Conservation (phyloP, 2,329 filamentous ascomycete species). For the Coniochaeta sp. region DNA sequence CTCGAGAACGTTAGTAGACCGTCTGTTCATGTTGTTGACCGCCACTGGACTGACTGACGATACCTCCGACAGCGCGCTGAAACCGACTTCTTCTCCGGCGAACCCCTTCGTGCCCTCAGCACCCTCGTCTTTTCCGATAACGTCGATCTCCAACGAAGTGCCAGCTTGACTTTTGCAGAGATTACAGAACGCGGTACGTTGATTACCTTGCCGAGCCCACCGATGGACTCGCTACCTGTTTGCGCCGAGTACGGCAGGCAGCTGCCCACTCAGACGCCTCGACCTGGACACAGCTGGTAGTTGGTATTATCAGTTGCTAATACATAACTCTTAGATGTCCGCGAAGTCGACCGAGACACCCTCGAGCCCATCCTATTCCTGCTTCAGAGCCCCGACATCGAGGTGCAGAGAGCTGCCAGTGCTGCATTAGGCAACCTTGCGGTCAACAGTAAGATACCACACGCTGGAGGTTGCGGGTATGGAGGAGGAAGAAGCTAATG, state of each 20-base stretch:
- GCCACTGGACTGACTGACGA: conserved; percentile 42
- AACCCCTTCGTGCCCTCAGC: conserved; percentile 86
- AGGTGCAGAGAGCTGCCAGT: conserved; percentile 93
- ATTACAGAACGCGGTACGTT: conserved; percentile 91
- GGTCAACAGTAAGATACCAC: conserved; percentile 72
- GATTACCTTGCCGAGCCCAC: not conserved
- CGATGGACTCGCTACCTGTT: not conserved
- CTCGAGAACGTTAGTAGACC: conserved; percentile 75
- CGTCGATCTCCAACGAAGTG: conserved; percentile 93
- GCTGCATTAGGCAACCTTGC: conserved; percentile 93
- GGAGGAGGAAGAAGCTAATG: conserved; percentile 31
- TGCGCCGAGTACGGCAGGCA: not conserved
- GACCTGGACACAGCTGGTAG: not conserved
- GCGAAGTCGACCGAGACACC: conserved; percentile 90
- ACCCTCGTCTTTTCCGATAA: conserved; percentile 98
- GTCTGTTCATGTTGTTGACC: conserved; percentile 7
- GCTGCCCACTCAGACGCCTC: not conserved
- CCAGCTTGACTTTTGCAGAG: conserved; percentile 96
- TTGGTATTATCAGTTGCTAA: not conserved
- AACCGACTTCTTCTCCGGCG: conserved; percentile 96
- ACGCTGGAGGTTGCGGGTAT: not conserved
- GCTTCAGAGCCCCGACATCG: conserved; percentile 89
- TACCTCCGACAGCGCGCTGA: conserved; percentile 64
- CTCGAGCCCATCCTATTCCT: conserved; percentile 94
- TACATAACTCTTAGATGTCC: conserved; percentile 63